Percentiles rank a stretch among this genome's conserved stretches.
These are phyloP conservation scores for Dioscorea dumetorum DNA, from an alignment of 106 monocot species.

Conservation along the genomic window DNA sequence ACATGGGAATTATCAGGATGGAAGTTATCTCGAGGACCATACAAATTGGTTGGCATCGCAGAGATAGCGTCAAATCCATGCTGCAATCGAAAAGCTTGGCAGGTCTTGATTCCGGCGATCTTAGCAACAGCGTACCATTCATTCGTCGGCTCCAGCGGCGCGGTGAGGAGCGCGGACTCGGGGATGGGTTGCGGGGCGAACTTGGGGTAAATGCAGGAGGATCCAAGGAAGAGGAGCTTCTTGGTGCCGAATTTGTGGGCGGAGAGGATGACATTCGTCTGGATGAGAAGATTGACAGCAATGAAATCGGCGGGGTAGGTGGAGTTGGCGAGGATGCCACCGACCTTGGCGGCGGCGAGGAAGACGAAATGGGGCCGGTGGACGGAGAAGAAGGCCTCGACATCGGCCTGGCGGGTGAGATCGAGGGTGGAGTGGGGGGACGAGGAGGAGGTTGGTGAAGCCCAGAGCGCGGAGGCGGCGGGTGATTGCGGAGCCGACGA, in stretches of 20 bases:
- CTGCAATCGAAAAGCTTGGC: conserved; percentile 84
- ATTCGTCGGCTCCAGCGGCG: conserved; percentile 93
- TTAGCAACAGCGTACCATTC: conserved; percentile 98
- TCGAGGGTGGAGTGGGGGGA: conserved; percentile 79
- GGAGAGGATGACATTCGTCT: conserved; percentile 91
- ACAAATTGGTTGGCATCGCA: conserved; percentile 96
- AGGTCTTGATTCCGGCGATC: conserved; percentile 97
- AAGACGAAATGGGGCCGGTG: conserved; percentile 71
- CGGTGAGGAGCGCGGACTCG: conserved; percentile 67
- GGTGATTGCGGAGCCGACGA: conserved; percentile 82
- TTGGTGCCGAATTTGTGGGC: conserved; percentile 44
- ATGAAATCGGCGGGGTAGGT: conserved; percentile 96
- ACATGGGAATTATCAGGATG: conserved; percentile 98
- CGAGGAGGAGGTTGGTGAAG: conserved; percentile 71
- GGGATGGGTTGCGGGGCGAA: conserved; percentile 91
- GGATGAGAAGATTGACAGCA: conserved; percentile 90
- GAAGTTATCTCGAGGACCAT: conserved; percentile 91
- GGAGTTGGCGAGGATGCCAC: conserved; percentile 96
- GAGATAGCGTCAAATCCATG: conserved; percentile 74
- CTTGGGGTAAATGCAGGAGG: conserved; percentile 99
- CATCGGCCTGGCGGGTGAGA: conserved; percentile 82
- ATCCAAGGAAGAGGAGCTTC: conserved; percentile 92
- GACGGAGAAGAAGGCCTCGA: conserved; percentile 77
- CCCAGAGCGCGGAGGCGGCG: conserved; percentile 62
- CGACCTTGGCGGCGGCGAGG: conserved; percentile 92